phyloP scores from a whole-genome alignment of 768 basidiomycete genomes.

The Mycena rosella region DNA sequence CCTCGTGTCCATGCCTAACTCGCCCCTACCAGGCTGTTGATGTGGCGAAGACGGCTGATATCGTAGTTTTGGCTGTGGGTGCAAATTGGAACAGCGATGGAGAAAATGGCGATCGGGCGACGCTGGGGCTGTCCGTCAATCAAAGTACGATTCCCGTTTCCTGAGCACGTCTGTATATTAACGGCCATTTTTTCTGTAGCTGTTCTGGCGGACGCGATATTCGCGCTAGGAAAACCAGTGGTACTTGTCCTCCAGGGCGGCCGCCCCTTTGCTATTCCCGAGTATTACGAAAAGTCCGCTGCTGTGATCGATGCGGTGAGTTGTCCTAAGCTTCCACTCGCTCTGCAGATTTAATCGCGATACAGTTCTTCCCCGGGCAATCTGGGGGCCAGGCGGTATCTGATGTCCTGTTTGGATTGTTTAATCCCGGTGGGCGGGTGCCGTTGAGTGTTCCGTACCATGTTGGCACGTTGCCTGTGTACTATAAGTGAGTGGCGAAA shows the following conservation, averaged over 20 bases:
- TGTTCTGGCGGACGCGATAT: conserved; percentile 41
- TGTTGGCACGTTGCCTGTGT: conserved; percentile 40
- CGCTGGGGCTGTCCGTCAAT: conserved; percentile 40
- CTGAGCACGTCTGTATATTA: neutral
- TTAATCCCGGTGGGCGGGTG: conserved; percentile 42
- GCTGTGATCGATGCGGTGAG: conserved; percentile 41
- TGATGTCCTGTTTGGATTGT: conserved; percentile 42
- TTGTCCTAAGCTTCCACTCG: neutral
- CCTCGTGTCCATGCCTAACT: neutral
- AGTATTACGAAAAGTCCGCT: conserved; percentile 38
- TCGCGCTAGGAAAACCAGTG: conserved; percentile 40
- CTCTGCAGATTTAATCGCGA: neutral
- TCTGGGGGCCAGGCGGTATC: conserved; percentile 44
- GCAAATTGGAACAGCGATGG: conserved; percentile 46
- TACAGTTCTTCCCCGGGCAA: conserved; percentile 44
- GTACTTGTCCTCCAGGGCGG: conserved; percentile 42
- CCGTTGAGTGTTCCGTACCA: conserved; percentile 42
- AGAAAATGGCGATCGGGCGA: conserved; percentile 42
- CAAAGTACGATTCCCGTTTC: conserved; percentile 33
- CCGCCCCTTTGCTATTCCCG: conserved; percentile 43
- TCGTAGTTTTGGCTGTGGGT: conserved; percentile 42
- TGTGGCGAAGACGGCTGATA: conserved; percentile 39
- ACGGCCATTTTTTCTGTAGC: conserved; percentile 23
- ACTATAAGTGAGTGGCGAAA: conserved; percentile 42
- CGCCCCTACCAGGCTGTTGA: conserved; percentile 38